A percentile compares a stretch with the other conserved stretches of the same genome.
These are phyloP conservation scores for Termitomyces sp. DNA, from an alignment of 768 basidiomycete genomes.

Conservation along the genomic window DNA sequence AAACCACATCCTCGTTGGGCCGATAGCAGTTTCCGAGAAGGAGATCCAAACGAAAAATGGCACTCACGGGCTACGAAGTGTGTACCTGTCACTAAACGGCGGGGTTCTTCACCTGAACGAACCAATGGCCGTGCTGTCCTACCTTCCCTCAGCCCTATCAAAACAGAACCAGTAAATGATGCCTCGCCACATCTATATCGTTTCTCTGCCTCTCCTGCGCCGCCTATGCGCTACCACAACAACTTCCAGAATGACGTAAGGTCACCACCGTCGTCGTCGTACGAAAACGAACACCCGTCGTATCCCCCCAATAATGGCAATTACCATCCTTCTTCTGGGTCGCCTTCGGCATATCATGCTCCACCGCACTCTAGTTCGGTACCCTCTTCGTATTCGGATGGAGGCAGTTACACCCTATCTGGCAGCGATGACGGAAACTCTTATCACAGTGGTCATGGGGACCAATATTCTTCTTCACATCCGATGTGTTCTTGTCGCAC, in stretches of 20 bases:
- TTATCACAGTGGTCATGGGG: conserved; percentile 36
- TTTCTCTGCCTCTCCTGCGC: conserved; percentile 62
- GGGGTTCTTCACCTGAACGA: conserved; percentile 34
- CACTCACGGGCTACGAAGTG: conserved; percentile 81
- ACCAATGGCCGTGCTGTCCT: conserved; percentile 40
- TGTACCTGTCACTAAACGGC: conserved; percentile 42
- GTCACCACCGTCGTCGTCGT: conserved; percentile 34
- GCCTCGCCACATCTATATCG: conserved; percentile 59
- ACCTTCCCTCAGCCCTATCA: conserved; percentile 59
- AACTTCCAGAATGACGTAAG: conserved; percentile 48
- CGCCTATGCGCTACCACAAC: conserved; percentile 54
- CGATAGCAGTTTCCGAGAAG: conserved; percentile 73
- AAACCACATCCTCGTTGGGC: conserved; percentile 90
- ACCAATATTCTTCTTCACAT: conserved; percentile 33
- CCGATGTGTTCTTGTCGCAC: conserved; percentile 62
- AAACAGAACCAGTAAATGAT: conserved; percentile 60
- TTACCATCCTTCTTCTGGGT: conserved; percentile 22
- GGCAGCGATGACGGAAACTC: conserved; percentile 39
- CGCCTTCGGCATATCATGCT: conserved; percentile 28
- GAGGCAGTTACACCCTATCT: conserved; percentile 34
- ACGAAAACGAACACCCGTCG: conserved; percentile 35
- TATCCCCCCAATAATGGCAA: conserved; percentile 18
- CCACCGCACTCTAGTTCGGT: conserved; percentile 23
- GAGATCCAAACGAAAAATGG: conserved; percentile 83
- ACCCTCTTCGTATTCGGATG: conserved; percentile 39